Evolutionary conservation across 2,329 filamentous ascomycete genomes (phyloP), one percentile per base, ranked within the genome.

Genomic region (Emmonsiellopsis sp.): DNA sequence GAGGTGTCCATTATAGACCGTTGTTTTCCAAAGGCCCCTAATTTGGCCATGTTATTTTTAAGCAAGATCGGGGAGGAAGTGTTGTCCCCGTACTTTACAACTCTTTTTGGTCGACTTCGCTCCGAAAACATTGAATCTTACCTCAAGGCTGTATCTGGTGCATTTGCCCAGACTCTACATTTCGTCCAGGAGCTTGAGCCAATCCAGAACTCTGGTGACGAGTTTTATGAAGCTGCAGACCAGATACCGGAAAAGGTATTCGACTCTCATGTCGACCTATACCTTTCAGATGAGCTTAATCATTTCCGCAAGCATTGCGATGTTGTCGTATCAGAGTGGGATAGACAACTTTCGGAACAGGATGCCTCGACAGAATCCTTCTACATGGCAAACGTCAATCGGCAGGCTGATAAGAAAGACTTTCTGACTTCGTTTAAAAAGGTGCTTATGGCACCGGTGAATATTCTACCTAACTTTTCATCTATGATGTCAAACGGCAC

Each of bases 401-500:
- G 93, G 30, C 90, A 95, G 67, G 93, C 90, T 1, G 93, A 94
- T 58, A 98, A 98, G 73, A 89, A 90, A 61, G 93, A 98, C 67
- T 98, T 98, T 63, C 68, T 98, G 57, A 93, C 85, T 45, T 95
- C 91, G 0, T 98, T 98, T 77, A 96, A 90, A 66, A 97, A 97
- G 70, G 93, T 98, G 7, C 88, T 98, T 59, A 96, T 98, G 91
- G 94, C 95, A 84, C 93, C 93, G 2, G 92, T 98, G 48, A 95
- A 89, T 51, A 92, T 90, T 7, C 76, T 97, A 3, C 88, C 89
- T 1, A 84, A 80, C 46, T 81, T 89, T 58, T 76, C 80, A 5
- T 73, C 81, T 75, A n/a, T 78, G 78, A 52, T 88, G 83, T 64
- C 78, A 72, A 56, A 70, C 69, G 65, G 63, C 38, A 7, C 61